Evolutionary conservation across 2,329 filamentous ascomycete genomes (phyloP).

Genomic region (Fusarium sp.): DNA sequence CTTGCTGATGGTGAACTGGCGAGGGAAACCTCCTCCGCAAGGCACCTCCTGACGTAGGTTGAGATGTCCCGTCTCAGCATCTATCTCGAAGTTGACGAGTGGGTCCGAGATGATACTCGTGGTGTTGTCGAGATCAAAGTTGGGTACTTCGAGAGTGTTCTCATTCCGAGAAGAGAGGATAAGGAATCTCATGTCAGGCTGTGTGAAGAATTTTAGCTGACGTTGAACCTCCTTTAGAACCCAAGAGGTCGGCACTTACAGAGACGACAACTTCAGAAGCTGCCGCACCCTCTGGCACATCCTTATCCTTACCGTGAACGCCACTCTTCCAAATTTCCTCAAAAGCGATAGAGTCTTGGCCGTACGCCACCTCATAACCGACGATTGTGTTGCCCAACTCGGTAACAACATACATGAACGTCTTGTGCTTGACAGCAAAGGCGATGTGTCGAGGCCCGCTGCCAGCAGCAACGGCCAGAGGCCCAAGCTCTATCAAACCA

Average conservation of each 20-base stretch:
- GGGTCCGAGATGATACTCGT: conserved; percentile 69
- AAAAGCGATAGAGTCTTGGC: conserved; percentile 56
- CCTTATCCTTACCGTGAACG: conserved; percentile 59
- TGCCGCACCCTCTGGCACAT: conserved; percentile 55
- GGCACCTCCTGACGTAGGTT: conserved; percentile 68
- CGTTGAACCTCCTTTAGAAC: neutral
- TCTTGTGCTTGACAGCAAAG: conserved; percentile 64
- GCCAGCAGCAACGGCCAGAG: conserved; percentile 60
- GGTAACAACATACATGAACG: conserved; percentile 69
- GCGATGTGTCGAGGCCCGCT: conserved; percentile 74
- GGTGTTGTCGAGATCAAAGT: conserved; percentile 56
- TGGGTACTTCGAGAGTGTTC: conserved; percentile 61
- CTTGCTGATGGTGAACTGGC: conserved; percentile 76
- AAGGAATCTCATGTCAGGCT: conserved; percentile 72
- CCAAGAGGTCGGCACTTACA: conserved; percentile 55
- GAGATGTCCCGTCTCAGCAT: conserved; percentile 65
- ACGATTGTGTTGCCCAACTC: conserved; percentile 70
- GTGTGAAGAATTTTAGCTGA: conserved; percentile 2
- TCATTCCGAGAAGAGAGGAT: conserved; percentile 77
- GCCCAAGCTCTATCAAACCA: conserved; percentile 53
- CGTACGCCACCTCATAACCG: conserved; percentile 68
- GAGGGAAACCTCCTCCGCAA: conserved; percentile 72
- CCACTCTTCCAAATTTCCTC: conserved; percentile 59
- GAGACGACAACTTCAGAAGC: conserved; percentile 70
- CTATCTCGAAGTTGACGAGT: conserved; percentile 71